phyloP scores from a whole-genome alignment of 148 eudicot genomes.

The Rhododendron williamsianum region DNA sequence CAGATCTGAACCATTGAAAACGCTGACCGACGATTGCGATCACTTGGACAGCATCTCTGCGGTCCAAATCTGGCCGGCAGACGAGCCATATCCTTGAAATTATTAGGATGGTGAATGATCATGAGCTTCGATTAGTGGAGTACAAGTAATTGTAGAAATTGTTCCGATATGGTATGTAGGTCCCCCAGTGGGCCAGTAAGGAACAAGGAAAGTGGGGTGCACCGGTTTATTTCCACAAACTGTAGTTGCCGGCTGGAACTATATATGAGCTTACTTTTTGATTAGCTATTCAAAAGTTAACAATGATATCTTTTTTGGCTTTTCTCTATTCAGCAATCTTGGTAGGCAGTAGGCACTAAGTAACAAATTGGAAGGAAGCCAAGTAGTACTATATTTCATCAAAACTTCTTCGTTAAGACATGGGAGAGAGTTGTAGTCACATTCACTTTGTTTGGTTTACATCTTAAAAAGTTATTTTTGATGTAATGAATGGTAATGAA shows the following conservation, averaged over 20 bases:
- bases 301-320: not conserved
- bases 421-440: not conserved
- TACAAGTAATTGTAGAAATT: not conserved
- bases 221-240: conserved; percentile 2
- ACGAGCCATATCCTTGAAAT: too few species aligned
- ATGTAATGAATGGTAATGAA: too few species aligned
- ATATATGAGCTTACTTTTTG: not conserved
- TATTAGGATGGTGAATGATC: not conserved
- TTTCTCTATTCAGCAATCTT: not conserved
- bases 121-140: not conserved
- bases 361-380: not conserved
- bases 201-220: conserved; percentile 10
- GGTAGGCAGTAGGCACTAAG: conserved; percentile 1
- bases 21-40: too few species aligned
- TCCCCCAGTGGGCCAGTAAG: conserved; percentile 1
- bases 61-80: too few species aligned
- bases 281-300: not conserved
- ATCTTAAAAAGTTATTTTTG: too few species aligned
- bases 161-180: not conserved
- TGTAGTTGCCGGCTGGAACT: not conserved
- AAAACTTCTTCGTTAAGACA: conserved; percentile 4
- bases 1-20: too few species aligned
- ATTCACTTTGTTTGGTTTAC: not conserved
- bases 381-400: not conserved
- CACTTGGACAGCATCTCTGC: too few species aligned